Evolutionary conservation across 108 stramenopile species (phyloP).

Genomic region (Aurantiochytrium sp.): DNA sequence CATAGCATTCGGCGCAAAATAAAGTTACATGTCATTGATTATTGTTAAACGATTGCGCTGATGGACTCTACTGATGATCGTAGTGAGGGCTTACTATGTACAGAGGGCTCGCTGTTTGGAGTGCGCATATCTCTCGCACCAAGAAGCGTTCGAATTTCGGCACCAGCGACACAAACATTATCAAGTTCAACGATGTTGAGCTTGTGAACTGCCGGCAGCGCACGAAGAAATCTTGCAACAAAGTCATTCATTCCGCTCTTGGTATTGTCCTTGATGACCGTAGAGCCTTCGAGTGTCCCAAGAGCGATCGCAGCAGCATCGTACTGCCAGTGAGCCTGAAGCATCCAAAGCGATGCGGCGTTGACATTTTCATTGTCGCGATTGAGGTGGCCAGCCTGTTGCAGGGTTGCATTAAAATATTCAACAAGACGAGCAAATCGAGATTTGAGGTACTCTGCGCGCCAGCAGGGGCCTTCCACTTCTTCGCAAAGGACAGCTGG

Average conservation of each 20-base stretch:
- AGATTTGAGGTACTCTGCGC: not conserved
- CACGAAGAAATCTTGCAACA: not conserved
- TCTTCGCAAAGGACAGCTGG: not conserved
- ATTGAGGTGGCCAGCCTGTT: not conserved
- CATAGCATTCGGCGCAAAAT: too few relatives aligned
- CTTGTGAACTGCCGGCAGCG: not conserved
- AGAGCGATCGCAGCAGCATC: not conserved
- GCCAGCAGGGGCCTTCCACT: not conserved
- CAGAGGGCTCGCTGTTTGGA: too few relatives aligned
- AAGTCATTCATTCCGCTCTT: not conserved
- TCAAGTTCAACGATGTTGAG: not conserved
- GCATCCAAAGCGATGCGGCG: not conserved
- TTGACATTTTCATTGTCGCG: not conserved
- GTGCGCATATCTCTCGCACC: not conserved
- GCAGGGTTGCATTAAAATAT: not conserved
- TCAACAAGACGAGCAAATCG: not conserved
- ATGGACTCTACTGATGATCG: too few relatives aligned
- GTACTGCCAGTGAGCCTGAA: not conserved
- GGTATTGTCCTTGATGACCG: not conserved
- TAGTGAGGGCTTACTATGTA: too few relatives aligned
- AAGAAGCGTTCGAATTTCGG: not conserved
- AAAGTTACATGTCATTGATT: too few relatives aligned
- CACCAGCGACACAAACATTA: not conserved
- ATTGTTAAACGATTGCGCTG: too few relatives aligned
- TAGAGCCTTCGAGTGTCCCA: not conserved